Conservation (phyloP, 345 rosid species). For the Camelina hispida region DNA sequence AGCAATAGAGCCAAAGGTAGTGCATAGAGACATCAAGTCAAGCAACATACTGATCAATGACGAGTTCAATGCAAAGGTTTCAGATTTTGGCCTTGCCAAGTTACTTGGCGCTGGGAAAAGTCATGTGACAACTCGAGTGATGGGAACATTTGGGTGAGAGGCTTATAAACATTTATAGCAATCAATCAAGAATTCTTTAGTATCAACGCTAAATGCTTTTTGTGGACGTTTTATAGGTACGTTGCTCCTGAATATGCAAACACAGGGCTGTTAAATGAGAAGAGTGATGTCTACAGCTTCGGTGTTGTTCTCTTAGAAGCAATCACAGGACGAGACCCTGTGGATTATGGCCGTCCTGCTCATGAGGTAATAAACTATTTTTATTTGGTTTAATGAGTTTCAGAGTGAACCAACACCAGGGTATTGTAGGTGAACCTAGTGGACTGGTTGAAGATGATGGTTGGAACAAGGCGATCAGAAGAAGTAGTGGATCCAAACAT, state of each 20-base stretch:
- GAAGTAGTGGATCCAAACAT: conserved; percentile 92
- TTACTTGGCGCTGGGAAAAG: conserved; percentile 94
- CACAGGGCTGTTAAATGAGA: conserved; percentile 91
- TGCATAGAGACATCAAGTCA: conserved; percentile 95
- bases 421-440: conserved; percentile 79
- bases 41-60: conserved; percentile 90
- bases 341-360: conserved; percentile 87
- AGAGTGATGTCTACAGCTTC: conserved; percentile 96
- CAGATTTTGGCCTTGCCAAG: conserved; percentile 97
- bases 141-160: conserved; percentile 97
- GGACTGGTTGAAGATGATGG: conserved; percentile 99
- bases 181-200: background rate
- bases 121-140: conserved; percentile 96
- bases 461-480: conserved; percentile 82
- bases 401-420: background rate
- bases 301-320: conserved; percentile 91
- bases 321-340: conserved; percentile 94
- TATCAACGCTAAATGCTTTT: conserved; percentile 2
- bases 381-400: background rate
- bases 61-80: conserved; percentile 87
- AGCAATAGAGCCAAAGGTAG: conserved; percentile 98
- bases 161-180: background rate
- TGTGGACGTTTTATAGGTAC: conserved; percentile 57
- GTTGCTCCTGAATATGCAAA: conserved; percentile 99
- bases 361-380: conserved; percentile 59